Evolutionary conservation across 2,329 filamentous ascomycete genomes (phyloP).

Genomic region (Phaeosphaeriaceae sp.): DNA sequence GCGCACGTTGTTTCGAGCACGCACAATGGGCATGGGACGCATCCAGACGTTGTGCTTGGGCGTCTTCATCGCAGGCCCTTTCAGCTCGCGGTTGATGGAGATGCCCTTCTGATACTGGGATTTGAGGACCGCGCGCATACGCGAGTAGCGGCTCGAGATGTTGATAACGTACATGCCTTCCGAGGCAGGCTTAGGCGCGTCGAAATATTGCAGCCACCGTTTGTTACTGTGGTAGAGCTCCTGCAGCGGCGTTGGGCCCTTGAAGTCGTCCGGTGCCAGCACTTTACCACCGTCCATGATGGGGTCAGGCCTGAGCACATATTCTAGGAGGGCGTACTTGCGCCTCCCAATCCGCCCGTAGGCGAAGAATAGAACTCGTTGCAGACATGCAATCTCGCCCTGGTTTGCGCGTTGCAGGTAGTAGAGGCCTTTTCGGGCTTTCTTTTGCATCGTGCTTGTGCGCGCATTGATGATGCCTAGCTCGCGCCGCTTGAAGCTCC

Average conservation of each 20-base stretch:
- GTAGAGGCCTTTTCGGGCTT: slow-evolving; percentile 48
- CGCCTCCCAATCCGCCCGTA: slow-evolving; percentile 65
- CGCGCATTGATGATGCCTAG: slow-evolving; percentile 30
- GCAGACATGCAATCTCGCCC: slow-evolving; percentile 59
- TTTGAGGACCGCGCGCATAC: slow-evolving; percentile 37
- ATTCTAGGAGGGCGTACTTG: slow-evolving; percentile 53
- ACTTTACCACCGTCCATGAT: slow-evolving; percentile 8
- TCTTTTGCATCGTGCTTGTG: slow-evolving; percentile 25
- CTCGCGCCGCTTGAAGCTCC: slow-evolving; percentile 29
- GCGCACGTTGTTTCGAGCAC: slow-evolving; percentile 52
- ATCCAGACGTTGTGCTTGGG: slow-evolving; percentile 56
- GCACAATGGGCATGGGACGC: slow-evolving; percentile 53
- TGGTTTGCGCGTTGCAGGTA: slow-evolving; percentile 62
- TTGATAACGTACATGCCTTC: slow-evolving; percentile 22
- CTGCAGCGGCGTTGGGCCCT: slow-evolving; percentile 36
- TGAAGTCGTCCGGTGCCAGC: not conserved
- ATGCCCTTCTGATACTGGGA: slow-evolving; percentile 30
- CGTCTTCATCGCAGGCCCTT: slow-evolving; percentile 35
- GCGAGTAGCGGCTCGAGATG: slow-evolving; percentile 40
- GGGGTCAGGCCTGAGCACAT: slow-evolving; percentile 33
- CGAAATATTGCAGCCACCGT: slow-evolving; percentile 39
- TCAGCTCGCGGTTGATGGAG: slow-evolving; percentile 32
- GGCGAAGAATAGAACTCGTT: slow-evolving; percentile 60
- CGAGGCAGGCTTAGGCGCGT: slow-evolving; percentile 29
- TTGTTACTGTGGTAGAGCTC: slow-evolving; percentile 45